Evolutionary conservation across 2,329 filamentous ascomycete species (phyloP), one percentile per base, ranked within the genome.

Genomic region (Triangularia setosa): DNA sequence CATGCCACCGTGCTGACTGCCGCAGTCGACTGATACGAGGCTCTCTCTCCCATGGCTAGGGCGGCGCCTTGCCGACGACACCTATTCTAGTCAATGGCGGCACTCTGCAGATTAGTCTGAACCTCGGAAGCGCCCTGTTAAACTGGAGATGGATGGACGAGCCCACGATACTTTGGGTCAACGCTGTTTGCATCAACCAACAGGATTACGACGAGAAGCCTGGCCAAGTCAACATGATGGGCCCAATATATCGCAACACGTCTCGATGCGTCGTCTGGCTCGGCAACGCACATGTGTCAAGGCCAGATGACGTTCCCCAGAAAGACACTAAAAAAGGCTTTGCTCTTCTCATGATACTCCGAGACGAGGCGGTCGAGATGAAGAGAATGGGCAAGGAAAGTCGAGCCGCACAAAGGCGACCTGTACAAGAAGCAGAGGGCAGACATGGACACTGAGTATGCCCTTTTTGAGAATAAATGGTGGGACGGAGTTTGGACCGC

Each of bases 111-210:
- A 60, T 65, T 23, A 57, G 64, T 11, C n/a, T 44, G 24, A 57
- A 60, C 27, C 60, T 65, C 21, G n/a, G 60, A 16, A 30, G 33
- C 8, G 64, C 64, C 4, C 30, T 65, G 4, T 52, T 65, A 4
- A 28, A 60, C 18, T 40, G 63, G 48, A 40, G 64, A 23, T 25
- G 54, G 24, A 7, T 18, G 2, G 30, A 60, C 6, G 14, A 16
- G 27, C 44, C 57, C 16, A 25, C 60, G 23, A 24, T 60, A 18
- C n/a, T 64, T 5, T 66, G 65, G 64, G 48, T 52, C 14, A 60
- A 62, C n/a, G 63, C 59, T n/a, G 57, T 65, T n/a, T 62, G 63
- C 27, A 62, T 65, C 24, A 64, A 66, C 28, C 62, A 66, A 27
- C 23, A 62, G 8, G 57, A 69, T 24, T 23, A 27, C 11, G 58